Percentiles rank a stretch among this genome's conserved stretches.
Conservation (phyloP, 169 alveolate genomes). For the Theileria annulata region DNA sequence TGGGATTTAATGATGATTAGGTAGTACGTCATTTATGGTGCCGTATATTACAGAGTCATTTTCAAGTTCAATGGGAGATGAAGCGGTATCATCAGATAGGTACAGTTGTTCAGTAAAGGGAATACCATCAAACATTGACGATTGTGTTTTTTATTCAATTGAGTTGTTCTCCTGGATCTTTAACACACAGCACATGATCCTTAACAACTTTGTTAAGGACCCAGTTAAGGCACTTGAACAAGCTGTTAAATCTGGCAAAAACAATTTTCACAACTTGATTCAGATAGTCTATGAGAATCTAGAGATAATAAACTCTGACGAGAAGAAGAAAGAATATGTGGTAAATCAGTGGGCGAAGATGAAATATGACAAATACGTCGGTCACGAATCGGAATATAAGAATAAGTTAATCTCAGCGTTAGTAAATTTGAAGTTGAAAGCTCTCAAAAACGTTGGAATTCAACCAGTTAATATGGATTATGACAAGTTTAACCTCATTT, state of each 20-base stretch:
- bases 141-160: conserved; percentile 40
- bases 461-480: conserved; percentile 1
- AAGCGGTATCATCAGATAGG: conserved; percentile 12
- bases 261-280: conserved; percentile 24
- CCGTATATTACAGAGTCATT: conserved; percentile 61
- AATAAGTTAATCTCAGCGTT: conserved; percentile 14
- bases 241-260: conserved; percentile 11
- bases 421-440: conserved; percentile 2
- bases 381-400: conserved; percentile 15
- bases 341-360: conserved; percentile 20
- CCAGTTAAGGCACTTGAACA: conserved; percentile 30
- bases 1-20: background rate
- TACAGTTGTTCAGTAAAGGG: conserved; percentile 66
- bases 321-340: background rate
- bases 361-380: conserved; percentile 22
- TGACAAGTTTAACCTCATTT: conserved; percentile 1
- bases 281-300: conserved; percentile 19
- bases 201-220: conserved; percentile 41
- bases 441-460: conserved; percentile 15
- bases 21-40: conserved; percentile 47
- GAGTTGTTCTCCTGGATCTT: conserved; percentile 59
- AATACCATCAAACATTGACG: conserved; percentile 44
- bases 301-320: background rate
- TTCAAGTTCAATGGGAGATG: conserved; percentile 27
- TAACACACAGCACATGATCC: conserved; percentile 32